phyloP scores from a whole-genome alignment of 257 asterid genomes.

The Nicotiana attenuata region DNA sequence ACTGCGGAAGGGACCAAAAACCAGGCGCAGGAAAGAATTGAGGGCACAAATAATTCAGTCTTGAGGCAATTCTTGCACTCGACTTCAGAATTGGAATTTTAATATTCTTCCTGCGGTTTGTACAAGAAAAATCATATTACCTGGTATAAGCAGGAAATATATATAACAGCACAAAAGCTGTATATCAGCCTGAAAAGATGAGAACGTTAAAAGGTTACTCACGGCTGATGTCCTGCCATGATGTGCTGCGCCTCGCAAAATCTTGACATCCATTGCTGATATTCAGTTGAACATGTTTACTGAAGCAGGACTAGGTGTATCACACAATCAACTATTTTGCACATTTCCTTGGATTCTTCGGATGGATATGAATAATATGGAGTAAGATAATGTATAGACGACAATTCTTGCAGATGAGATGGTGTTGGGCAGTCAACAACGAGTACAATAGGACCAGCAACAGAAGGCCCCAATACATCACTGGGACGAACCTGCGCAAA shows the following conservation, averaged over 20 bases:
- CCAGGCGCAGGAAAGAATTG: slow-evolving; percentile 94
- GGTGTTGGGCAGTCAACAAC: slow-evolving; percentile 88
- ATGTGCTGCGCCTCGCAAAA: slow-evolving; percentile 86
- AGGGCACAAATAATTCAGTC: slow-evolving; percentile 82
- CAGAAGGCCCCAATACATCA: slow-evolving; percentile 83
- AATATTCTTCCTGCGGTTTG: slow-evolving; percentile 60
- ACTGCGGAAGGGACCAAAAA: slow-evolving; percentile 56
- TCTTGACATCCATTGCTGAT: slow-evolving; percentile 77
- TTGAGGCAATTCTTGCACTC: slow-evolving; percentile 79
- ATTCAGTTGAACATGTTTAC: slow-evolving; percentile 46
- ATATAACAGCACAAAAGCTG: background rate
- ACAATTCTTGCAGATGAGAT: slow-evolving; percentile 51
- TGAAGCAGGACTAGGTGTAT: slow-evolving; percentile 71
- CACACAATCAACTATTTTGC: slow-evolving; percentile 72
- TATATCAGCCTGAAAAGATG: slow-evolving; percentile 7
- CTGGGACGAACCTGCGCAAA: slow-evolving; percentile 69
- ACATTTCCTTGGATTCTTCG: slow-evolving; percentile 31
- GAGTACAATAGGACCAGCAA: slow-evolving; percentile 82
- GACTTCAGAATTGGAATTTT: slow-evolving; percentile 64
- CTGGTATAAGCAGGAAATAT: slow-evolving; percentile 1
- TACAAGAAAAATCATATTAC: slow-evolving; percentile 20
- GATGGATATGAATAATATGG: slow-evolving; percentile 50
- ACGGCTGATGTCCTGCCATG: slow-evolving; percentile 97
- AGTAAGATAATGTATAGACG: slow-evolving; percentile 40
- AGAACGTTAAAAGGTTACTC: slow-evolving; percentile 20